Evolutionary conservation across 495 filamentous ascomycete genomes (phyloP).

Genomic region (Neurospora sp.): DNA sequence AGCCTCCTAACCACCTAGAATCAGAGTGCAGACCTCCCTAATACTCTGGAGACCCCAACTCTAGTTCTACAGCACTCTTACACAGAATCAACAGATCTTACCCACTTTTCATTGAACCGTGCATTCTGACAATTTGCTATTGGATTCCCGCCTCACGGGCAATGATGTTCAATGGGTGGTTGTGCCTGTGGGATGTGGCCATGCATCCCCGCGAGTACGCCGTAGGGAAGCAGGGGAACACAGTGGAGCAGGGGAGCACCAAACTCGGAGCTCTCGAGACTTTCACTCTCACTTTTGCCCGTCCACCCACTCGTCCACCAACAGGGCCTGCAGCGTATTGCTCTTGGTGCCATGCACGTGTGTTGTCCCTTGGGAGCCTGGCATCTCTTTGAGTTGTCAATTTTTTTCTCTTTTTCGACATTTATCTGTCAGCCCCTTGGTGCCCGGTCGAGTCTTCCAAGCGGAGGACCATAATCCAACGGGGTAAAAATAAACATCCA

Average conservation of each 20-base stretch:
- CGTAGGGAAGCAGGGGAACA: conserved; percentile 6
- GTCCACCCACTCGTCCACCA: not conserved
- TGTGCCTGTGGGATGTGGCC: conserved; percentile 3
- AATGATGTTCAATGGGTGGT: not conserved
- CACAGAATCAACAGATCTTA: too few species aligned
- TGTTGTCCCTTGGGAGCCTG: not conserved
- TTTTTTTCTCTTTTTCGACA: not conserved
- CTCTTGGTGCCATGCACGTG: not conserved
- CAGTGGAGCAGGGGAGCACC: not conserved
- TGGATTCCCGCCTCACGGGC: conserved; percentile 13
- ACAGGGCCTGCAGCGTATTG: not conserved
- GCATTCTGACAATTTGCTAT: not conserved
- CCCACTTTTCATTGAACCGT: too few species aligned
- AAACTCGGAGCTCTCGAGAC: not conserved
- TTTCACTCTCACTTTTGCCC: not conserved
- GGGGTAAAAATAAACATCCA: not conserved
- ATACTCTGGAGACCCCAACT: too few species aligned
- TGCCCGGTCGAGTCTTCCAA: not conserved
- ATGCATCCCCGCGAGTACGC: conserved; percentile 4
- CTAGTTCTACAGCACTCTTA: too few species aligned
- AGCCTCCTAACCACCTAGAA: too few species aligned
- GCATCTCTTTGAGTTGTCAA: not conserved
- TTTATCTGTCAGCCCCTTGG: not conserved
- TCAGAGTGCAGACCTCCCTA: too few species aligned
- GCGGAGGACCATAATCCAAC: not conserved